Conservation (phyloP, 129 eudicot genomes). For the Erigeron canadensis region DNA sequence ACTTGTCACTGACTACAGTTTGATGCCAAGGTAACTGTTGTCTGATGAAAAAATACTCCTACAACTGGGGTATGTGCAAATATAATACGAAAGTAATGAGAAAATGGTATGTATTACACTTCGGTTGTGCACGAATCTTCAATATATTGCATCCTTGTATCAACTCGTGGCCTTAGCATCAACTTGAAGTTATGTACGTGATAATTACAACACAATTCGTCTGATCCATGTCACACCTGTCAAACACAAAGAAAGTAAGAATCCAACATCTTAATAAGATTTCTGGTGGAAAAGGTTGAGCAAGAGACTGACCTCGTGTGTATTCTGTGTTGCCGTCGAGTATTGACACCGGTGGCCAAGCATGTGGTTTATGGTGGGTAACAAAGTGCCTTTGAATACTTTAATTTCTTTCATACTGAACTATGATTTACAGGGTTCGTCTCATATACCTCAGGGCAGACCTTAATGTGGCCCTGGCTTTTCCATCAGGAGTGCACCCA, state of each 20-base stretch:
- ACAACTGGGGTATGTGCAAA: constrained; percentile 23
- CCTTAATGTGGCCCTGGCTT: constrained; percentile 90
- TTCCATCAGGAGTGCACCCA: constrained; percentile 86
- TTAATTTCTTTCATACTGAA: background rate
- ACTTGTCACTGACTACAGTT: background rate
- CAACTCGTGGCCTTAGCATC: constrained; percentile 20
- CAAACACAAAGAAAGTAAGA: constrained; percentile 5
- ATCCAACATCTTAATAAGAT: background rate
- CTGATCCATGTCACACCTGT: background rate
- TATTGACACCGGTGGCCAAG: constrained; percentile 11
- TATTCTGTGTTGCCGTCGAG: constrained; percentile 5
- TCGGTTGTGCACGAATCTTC: background rate
- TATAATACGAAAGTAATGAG: constrained; percentile 16
- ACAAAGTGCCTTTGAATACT: constrained; percentile 16
- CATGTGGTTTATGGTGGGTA: constrained; percentile 3
- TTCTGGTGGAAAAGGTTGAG: background rate
- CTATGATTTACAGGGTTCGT: constrained; percentile 45
- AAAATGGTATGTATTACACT: background rate
- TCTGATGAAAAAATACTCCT: constrained; percentile 3
- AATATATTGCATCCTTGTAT: background rate
- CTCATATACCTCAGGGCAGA: constrained; percentile 92
- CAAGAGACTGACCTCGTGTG: constrained; percentile 24
- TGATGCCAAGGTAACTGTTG: background rate
- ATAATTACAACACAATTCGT: constrained; percentile 12
- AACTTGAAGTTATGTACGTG: constrained; percentile 2